Conservation (phyloP, 768 basidiomycete species). For the Clavulina sp. region DNA sequence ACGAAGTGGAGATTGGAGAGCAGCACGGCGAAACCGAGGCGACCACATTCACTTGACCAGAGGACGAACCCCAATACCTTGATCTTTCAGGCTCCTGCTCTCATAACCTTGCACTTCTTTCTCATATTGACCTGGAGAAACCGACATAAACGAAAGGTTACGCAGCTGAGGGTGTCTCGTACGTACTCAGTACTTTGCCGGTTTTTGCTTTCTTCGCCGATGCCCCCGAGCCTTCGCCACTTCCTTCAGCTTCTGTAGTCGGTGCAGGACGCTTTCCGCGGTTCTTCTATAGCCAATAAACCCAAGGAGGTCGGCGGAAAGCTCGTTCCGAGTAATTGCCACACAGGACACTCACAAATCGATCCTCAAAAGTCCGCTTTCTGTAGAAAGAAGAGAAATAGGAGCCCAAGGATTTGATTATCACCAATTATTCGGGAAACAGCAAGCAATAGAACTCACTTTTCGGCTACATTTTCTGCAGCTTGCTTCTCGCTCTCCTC, state of each 20-base stretch:
- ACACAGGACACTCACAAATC: conserved; percentile 32
- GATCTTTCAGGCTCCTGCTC: conserved; percentile 26
- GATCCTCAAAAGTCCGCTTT: conserved; percentile 40
- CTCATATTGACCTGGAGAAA: conserved; percentile 22
- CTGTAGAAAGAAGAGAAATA: conserved; percentile 18
- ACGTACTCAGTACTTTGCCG: conserved; percentile 20
- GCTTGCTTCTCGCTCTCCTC: conserved; percentile 43
- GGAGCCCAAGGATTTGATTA: neutral
- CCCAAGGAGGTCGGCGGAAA: neutral
- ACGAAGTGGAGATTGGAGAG: no score
- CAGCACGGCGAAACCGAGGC: no score
- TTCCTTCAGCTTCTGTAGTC: conserved; percentile 3
- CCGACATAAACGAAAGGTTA: neutral
- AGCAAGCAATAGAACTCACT: conserved; percentile 21
- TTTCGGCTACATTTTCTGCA: conserved; percentile 32
- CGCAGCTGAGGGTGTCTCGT: neutral
- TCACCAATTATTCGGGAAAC: neutral
- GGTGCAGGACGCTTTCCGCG: conserved; percentile 38
- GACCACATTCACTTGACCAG: conserved; percentile 34
- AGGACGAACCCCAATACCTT: conserved; percentile 27
- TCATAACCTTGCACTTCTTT: conserved; percentile 26
- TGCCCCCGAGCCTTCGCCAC: conserved; percentile 22
- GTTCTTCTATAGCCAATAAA: conserved; percentile 26
- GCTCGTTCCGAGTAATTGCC: neutral
- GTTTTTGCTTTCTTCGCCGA: conserved; percentile 26